Percentiles rank a stretch among this genome's conserved stretches.
Conservation (phyloP, 805 yeast genomes). For the Hanseniaspora lindneri region DNA sequence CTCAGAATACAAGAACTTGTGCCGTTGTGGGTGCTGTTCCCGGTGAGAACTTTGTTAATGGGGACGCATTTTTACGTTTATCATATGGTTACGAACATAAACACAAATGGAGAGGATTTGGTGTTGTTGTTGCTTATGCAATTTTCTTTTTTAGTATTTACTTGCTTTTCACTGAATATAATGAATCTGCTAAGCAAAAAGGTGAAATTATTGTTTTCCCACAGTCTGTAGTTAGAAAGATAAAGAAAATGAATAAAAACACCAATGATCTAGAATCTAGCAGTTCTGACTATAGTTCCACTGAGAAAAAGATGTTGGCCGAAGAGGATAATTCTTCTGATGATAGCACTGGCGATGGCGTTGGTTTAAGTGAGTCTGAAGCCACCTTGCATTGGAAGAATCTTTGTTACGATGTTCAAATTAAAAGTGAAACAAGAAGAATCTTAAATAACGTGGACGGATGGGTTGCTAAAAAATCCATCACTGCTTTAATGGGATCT, state of each 20-base stretch:
- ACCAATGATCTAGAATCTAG: constrained; percentile 10
- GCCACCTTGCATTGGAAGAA: constrained; percentile 70
- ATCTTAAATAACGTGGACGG: constrained; percentile 60
- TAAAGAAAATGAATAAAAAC: constrained; percentile 30
- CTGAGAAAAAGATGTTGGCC: neutral
- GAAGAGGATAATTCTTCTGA: constrained; percentile 21
- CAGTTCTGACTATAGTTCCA: neutral
- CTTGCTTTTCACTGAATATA: constrained; percentile 43
- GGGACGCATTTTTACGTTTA: constrained; percentile 37
- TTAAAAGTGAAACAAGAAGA: constrained; percentile 48
- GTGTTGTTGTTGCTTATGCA: constrained; percentile 47
- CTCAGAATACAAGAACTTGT: constrained; percentile 38
- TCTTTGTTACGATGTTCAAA: constrained; percentile 56
- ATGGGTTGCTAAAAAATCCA: constrained; percentile 72
- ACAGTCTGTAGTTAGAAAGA: constrained; percentile 35
- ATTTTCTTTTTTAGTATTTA: constrained; percentile 45
- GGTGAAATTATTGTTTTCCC: constrained; percentile 62
- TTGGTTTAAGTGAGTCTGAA: constrained; percentile 27
- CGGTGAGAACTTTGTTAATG: constrained; percentile 41
- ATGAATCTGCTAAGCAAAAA: constrained; percentile 52
- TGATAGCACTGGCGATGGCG: constrained; percentile 21
- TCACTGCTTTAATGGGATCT: constrained; percentile 68
- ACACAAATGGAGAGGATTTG: constrained; percentile 55
- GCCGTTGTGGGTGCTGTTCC: constrained; percentile 44
- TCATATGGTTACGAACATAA: constrained; percentile 35